Evolutionary conservation across 2,329 filamentous ascomycete genomes (phyloP), one percentile per base, ranked within the genome.

Genomic region (Pseudogymnoascus sp.): DNA sequence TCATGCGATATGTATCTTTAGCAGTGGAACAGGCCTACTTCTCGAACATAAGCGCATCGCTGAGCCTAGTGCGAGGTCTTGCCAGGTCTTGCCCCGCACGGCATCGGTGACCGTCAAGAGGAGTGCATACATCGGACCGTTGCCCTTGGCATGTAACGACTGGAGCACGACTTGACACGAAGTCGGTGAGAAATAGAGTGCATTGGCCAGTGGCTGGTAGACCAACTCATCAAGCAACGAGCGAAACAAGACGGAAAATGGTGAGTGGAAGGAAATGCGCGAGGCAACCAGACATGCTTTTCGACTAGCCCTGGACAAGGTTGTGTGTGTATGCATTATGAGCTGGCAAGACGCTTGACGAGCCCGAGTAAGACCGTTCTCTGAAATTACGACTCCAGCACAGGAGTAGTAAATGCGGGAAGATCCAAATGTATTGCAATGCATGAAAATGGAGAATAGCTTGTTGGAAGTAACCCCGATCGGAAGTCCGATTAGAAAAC

Each of bases 341-440:
- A 86, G 86, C 84, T 89, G 87, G 85, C 86, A 89, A 76, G 84
- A 81, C 82, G 78, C 78, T 82, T 79, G 78, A 81, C 78, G 80
- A 81, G 82, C 80, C 79, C 74, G 72, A 76, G 74, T 74, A 75
- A 77, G 79, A 75, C 76, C 76, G 76, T 77, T 79, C 31, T 61
- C 59, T 61, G 35, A 26, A 42, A 61, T 61, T 61, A 61, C 59
- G 35, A 42, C 59, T 61, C 26, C 33, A 61, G 33, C 11, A 61
- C 11, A 61, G 33, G 14, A 61, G 38, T 61, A 42, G 38, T 61
- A 61, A 61, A 38, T 61, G 59, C 59, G 38, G 38, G 59, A 40
- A 38, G 59, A 61, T 61, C 35, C 33, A 61, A 61, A 61, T 61
- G 38, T 61, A 61, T 38, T 61, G n/a, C 33, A 31, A 61, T 61